phyloP scores from a whole-genome alignment of 2,329 filamentous ascomycete species.

The Colletotrichum trifolii region DNA sequence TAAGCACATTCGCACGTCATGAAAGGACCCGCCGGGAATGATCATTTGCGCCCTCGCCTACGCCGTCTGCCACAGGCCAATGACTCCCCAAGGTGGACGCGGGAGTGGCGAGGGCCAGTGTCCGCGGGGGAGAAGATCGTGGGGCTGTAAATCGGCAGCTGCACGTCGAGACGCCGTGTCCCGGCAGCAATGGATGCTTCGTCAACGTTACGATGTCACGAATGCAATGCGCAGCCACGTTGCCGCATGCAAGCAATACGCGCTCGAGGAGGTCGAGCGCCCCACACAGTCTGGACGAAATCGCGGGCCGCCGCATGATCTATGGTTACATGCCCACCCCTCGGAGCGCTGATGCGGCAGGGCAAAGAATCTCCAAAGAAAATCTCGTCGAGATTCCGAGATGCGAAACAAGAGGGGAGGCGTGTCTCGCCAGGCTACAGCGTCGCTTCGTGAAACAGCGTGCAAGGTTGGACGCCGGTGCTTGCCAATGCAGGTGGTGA shows the following conservation, averaged over 20 bases:
- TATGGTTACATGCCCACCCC: slow-evolving; percentile 17
- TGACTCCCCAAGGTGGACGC: too few species aligned
- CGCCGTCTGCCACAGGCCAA: neutral
- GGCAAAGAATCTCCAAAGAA: neutral
- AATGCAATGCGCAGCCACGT: slow-evolving; percentile 21
- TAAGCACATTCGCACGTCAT: neutral
- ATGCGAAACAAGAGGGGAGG: slow-evolving; percentile 4
- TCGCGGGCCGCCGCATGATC: slow-evolving; percentile 28
- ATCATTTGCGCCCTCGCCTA: neutral
- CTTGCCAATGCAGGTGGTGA: neutral
- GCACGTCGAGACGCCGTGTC: slow-evolving; percentile 1
- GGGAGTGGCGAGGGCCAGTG: too few species aligned
- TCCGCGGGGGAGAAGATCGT: too few species aligned
- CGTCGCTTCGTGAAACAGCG: slow-evolving; percentile 15
- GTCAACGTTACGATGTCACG: neutral
- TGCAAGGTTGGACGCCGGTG: neutral
- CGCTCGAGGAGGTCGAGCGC: slow-evolving; percentile 1
- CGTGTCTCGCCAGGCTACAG: slow-evolving; percentile 3
- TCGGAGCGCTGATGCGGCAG: slow-evolving; percentile 4
- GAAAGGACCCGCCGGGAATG: neutral
- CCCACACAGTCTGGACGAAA: neutral
- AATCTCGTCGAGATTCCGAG: neutral
- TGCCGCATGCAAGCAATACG: neutral
- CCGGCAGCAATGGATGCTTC: neutral
- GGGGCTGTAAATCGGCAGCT: slow-evolving; percentile 9